Evolutionary conservation across 257 asterid species (phyloP).

Genomic region (Parsonsia alboflavescens): DNA sequence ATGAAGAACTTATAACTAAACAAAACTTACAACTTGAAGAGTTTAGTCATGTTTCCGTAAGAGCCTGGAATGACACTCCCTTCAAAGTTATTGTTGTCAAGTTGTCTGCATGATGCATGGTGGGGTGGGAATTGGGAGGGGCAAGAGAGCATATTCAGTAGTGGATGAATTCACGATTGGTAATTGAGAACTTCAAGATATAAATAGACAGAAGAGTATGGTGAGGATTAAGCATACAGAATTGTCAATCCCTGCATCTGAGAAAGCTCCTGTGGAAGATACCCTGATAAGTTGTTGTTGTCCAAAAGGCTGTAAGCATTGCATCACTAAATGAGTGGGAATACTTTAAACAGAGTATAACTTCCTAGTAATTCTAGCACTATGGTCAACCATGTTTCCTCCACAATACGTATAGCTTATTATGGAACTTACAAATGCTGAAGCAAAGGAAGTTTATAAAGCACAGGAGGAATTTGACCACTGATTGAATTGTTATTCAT

Average conservation of each 20-base stretch:
- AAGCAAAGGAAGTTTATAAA: conserved; percentile 1
- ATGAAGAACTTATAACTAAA: background rate
- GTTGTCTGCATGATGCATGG: conserved; percentile 1
- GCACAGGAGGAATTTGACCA: conserved; percentile 9
- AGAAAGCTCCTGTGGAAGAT: conserved; percentile 4
- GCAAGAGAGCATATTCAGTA: background rate
- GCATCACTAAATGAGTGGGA: background rate
- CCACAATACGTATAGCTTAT: background rate
- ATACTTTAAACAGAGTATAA: background rate
- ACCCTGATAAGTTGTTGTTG: conserved; percentile 7
- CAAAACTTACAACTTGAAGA: conserved; percentile 1
- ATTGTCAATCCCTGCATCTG: conserved; percentile 6
- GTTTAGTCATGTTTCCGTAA: conserved; percentile 5
- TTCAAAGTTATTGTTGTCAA: conserved; percentile 6
- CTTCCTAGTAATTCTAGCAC: background rate
- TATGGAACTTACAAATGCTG: conserved; percentile 4
- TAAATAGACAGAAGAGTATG: background rate
- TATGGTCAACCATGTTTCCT: background rate
- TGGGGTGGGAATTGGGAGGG: background rate
- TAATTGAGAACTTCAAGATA: background rate
- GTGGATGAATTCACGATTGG: background rate
- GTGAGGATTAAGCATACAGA: background rate
- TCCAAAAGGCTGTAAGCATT: conserved; percentile 2
- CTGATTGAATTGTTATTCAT: conserved; percentile 11
- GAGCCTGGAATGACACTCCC: conserved; percentile 1